Conservation (phyloP, 2,329 filamentous ascomycete genomes). For the Dactylellina drechsleri region DNA sequence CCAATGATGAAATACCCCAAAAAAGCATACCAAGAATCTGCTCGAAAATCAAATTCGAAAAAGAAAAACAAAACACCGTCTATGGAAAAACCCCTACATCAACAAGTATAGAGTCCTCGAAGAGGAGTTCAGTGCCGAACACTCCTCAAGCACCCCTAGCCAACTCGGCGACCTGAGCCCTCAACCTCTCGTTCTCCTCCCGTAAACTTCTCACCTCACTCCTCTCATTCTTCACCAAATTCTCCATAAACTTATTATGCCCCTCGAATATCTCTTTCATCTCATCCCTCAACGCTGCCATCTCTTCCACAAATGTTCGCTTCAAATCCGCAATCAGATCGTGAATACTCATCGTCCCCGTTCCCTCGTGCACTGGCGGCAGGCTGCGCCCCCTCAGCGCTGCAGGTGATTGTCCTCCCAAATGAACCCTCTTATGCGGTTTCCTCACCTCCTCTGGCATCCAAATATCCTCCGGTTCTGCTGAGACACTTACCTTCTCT, state of each 20-base stretch:
- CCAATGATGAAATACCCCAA: neutral
- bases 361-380: conserved; percentile 5
- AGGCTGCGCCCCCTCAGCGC: conserved; percentile 2
- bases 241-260: conserved; percentile 47
- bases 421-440: conserved; percentile 36
- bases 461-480: conserved; percentile 43
- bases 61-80: no score
- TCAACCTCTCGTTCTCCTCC: conserved; percentile 45
- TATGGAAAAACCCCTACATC: no score
- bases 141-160: conserved; percentile 1
- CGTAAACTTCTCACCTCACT: conserved; percentile 34
- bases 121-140: no score
- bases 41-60: no score
- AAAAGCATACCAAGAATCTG: neutral
- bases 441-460: conserved; percentile 47
- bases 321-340: conserved; percentile 53
- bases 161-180: conserved; percentile 43
- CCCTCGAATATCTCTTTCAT: conserved; percentile 45
- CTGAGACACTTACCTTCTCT: conserved; percentile 30
- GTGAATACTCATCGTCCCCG: conserved; percentile 48
- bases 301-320: conserved; percentile 28
- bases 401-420: conserved; percentile 20
- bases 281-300: conserved; percentile 37
- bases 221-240: conserved; percentile 31
- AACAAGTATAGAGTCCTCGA: no score